Evolutionary conservation across 2,329 filamentous ascomycete species (phyloP).

Genomic region (Diplodia scrobiculata): DNA sequence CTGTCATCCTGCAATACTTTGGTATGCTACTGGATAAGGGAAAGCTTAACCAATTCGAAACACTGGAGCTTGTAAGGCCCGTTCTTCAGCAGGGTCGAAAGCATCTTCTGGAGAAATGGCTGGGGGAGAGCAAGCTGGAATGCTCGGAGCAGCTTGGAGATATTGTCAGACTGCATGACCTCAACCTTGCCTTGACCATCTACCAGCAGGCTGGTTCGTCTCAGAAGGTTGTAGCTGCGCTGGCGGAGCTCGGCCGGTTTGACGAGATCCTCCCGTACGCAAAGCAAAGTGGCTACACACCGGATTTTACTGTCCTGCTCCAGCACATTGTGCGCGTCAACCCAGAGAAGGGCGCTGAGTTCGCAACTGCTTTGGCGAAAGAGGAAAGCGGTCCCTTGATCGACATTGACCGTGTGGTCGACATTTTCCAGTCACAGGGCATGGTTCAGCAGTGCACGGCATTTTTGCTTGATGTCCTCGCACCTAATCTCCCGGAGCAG

Average conservation of each 20-base stretch:
- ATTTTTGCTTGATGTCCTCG: constrained; percentile 94
- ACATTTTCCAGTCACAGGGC: constrained; percentile 96
- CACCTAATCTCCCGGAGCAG: constrained; percentile 93
- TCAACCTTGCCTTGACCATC: constrained; percentile 81
- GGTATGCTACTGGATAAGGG: constrained; percentile 97
- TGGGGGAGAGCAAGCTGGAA: constrained; percentile 92
- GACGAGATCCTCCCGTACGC: constrained; percentile 95
- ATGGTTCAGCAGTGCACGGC: constrained; percentile 98
- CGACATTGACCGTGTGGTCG: constrained; percentile 90
- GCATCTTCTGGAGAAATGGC: constrained; percentile 96
- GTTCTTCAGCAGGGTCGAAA: constrained; percentile 93
- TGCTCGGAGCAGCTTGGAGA: constrained; percentile 97
- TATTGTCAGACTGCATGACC: constrained; percentile 84
- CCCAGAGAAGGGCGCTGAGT: constrained; percentile 91
- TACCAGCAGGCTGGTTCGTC: constrained; percentile 89
- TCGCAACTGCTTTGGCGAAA: constrained; percentile 88
- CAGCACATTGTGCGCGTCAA: constrained; percentile 91
- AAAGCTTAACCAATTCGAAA: constrained; percentile 87
- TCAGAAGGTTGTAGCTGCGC: constrained; percentile 91
- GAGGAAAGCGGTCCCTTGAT: constrained; percentile 84
- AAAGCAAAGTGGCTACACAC: constrained; percentile 79
- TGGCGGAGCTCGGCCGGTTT: constrained; percentile 94
- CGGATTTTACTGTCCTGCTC: constrained; percentile 90
- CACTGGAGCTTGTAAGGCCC: constrained; percentile 86
- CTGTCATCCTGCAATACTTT: constrained; percentile 94